Conservation (phyloP, 805 yeast genomes). For the Spathaspora sp. region DNA sequence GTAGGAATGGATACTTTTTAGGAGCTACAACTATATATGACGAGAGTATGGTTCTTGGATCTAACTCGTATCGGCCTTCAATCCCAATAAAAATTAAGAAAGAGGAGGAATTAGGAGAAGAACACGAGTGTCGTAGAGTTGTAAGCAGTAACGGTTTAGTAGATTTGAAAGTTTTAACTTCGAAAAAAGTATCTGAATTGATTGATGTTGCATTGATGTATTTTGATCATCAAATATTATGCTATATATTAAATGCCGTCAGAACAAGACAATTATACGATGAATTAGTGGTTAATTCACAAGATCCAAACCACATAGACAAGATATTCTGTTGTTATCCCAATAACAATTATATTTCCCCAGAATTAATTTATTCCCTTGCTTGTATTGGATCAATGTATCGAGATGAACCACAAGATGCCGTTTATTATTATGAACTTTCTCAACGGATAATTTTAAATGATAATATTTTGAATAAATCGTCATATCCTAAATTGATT, state of each 20-base stretch:
- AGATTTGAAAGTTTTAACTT: not conserved
- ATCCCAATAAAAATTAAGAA: not conserved
- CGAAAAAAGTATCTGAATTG: slow-evolving; percentile 1
- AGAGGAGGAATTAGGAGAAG: not conserved
- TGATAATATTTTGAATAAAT: not conserved
- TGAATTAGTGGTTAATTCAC: not conserved
- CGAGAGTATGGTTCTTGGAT: not conserved
- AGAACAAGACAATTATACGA: not conserved
- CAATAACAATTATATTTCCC: slow-evolving; percentile 2
- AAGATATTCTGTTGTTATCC: not conserved
- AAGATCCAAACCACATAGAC: not conserved
- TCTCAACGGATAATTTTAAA: not conserved
- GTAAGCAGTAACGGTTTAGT: not conserved
- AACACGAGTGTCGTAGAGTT: no score
- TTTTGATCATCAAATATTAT: not conserved
- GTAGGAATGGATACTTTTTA: not conserved
- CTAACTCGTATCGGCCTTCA: not conserved
- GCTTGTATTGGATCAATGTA: slow-evolving; percentile 1
- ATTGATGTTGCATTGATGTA: not conserved
- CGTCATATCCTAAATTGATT: slow-evolving; percentile 1
- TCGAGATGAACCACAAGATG: not conserved
- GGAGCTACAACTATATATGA: slow-evolving; percentile 2
- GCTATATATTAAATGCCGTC: not conserved
- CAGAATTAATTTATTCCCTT: slow-evolving; percentile 2
- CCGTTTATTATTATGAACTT: not conserved